Conservation (phyloP, 768 basidiomycete species). For the Calvatia gigantea region DNA sequence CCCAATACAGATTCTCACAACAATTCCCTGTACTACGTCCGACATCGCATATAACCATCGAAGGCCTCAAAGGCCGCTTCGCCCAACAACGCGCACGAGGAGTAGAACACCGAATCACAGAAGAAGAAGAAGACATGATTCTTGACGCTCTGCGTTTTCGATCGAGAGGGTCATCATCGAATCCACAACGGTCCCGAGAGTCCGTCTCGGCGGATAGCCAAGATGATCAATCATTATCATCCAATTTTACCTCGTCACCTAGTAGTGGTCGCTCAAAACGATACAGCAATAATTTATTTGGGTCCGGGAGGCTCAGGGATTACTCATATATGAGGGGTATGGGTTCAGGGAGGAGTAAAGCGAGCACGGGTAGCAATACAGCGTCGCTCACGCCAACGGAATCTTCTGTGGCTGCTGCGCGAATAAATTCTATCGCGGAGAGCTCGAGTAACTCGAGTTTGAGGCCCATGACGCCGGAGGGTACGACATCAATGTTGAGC, state of each 20-base stretch:
- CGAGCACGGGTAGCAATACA: conserved; percentile 36
- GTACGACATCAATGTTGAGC: conserved; percentile 25
- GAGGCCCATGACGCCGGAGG: conserved; percentile 56
- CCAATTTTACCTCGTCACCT: conserved; percentile 43
- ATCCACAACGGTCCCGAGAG: conserved; percentile 31
- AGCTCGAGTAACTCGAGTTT: conserved; percentile 26
- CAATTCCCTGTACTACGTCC: conserved; percentile 79
- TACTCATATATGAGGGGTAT: conserved; percentile 65
- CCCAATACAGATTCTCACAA: conserved; percentile 59
- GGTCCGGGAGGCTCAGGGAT: conserved; percentile 76
- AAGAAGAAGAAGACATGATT: conserved; percentile 85
- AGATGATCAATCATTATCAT: conserved; percentile 27
- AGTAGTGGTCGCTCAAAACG: conserved; percentile 53
- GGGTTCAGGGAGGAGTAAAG: conserved; percentile 36
- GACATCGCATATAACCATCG: conserved; percentile 62
- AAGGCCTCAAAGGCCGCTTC: conserved; percentile 61
- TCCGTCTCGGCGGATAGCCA: conserved; percentile 23
- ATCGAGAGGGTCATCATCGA: conserved; percentile 25
- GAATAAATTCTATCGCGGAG: conserved; percentile 39
- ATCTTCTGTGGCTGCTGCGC: conserved; percentile 30
- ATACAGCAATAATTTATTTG: conserved; percentile 85
- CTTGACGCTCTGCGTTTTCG: conserved; percentile 61
- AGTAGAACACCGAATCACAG: conserved; percentile 62
- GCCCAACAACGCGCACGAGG: conserved; percentile 77
- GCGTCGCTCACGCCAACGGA: conserved; percentile 50